Evolutionary conservation across 345 rosid species (phyloP).

Genomic region (sweet orange (Citrus sinensis)): DNA sequence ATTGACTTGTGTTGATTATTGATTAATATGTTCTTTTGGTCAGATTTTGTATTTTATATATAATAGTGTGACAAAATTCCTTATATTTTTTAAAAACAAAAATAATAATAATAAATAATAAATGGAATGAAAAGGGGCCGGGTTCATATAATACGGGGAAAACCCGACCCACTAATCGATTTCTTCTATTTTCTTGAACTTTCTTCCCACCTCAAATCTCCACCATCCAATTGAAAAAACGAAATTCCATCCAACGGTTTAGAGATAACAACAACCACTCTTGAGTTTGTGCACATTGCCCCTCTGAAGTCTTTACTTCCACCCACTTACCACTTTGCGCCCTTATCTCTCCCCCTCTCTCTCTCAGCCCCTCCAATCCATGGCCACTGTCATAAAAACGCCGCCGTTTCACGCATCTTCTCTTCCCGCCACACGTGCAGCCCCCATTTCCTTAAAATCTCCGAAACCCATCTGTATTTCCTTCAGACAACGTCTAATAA

Average conservation of each 20-base stretch:
- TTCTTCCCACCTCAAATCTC: neutral
- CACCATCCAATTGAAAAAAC: constrained; percentile 10
- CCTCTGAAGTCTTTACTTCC: neutral
- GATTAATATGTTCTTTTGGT: too few relatives aligned
- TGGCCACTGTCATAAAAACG: constrained; percentile 73
- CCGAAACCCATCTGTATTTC: constrained; percentile 36
- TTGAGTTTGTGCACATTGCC: too few relatives aligned
- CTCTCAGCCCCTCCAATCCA: constrained; percentile 19
- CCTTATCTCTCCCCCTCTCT: neutral
- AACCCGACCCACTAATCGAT: neutral
- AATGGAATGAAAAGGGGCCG: neutral
- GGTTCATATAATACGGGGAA: neutral
- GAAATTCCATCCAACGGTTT: constrained; percentile 13
- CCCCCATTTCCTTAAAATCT: constrained; percentile 22
- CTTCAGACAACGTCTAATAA: constrained; percentile 30
- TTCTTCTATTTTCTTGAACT: neutral
- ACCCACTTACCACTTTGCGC: neutral
- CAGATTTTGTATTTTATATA: too few relatives aligned
- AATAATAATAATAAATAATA: too few relatives aligned
- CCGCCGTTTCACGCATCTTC: constrained; percentile 45
- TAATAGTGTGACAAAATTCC: too few relatives aligned
- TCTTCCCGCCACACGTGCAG: constrained; percentile 18
- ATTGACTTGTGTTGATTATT: too few relatives aligned
- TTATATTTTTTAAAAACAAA: too few relatives aligned
- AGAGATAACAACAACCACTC: constrained; percentile 2